A percentile compares a stretch with the other conserved stretches of the same genome.
Conservation (phyloP, 352 stramenopile species). For the Globisporangium uncinulatum region DNA sequence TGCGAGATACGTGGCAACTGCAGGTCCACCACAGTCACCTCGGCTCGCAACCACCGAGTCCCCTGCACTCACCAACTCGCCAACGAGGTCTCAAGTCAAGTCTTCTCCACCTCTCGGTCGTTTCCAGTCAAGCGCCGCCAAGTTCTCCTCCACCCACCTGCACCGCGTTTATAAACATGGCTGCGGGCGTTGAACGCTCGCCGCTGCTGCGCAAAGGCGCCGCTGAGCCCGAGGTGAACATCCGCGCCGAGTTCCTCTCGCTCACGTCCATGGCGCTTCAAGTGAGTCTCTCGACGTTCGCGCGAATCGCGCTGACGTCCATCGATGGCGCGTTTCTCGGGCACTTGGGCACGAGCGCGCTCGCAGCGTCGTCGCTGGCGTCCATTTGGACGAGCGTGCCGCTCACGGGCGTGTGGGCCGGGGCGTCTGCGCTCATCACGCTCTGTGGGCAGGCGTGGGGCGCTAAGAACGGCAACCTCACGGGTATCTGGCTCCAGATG, state of each 20-base stretch:
- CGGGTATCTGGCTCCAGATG: slow-evolving; percentile 34
- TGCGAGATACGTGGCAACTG: too few species aligned
- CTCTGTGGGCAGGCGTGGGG: slow-evolving; percentile 37
- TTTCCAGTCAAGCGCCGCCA: too few species aligned
- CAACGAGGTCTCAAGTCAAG: too few species aligned
- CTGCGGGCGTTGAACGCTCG: slow-evolving; percentile 1
- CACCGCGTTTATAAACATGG: neutral
- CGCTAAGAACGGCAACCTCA: slow-evolving; percentile 27
- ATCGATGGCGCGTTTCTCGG: slow-evolving; percentile 78
- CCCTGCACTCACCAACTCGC: too few species aligned
- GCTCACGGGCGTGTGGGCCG: slow-evolving; percentile 61
- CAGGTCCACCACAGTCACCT: too few species aligned
- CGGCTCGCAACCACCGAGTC: too few species aligned
- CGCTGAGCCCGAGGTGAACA: slow-evolving; percentile 42
- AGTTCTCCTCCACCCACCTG: too few species aligned
- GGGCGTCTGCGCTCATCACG: slow-evolving; percentile 60
- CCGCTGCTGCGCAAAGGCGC: neutral
- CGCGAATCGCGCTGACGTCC: slow-evolving; percentile 70
- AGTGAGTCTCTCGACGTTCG: slow-evolving; percentile 74
- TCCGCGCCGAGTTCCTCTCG: slow-evolving; percentile 47
- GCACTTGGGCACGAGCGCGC: slow-evolving; percentile 58
- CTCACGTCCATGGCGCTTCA: slow-evolving; percentile 77
- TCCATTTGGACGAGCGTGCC: slow-evolving; percentile 74
- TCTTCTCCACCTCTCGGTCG: too few species aligned
- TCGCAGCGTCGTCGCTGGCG: slow-evolving; percentile 70